Conservation (phyloP, 2,329 filamentous ascomycete species). For the Myriosclerotinia curreyana region DNA sequence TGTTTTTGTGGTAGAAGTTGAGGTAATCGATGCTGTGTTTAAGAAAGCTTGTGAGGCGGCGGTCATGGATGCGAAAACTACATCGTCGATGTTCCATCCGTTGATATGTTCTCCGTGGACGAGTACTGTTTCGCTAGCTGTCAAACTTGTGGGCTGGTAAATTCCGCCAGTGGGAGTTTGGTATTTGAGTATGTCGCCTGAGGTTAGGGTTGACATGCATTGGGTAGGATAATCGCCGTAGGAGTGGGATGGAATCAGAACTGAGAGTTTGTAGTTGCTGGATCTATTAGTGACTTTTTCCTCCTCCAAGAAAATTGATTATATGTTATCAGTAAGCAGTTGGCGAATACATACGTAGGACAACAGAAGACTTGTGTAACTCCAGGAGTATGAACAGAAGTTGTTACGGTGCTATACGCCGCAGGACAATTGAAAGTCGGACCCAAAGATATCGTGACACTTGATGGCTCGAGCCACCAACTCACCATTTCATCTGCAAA, state of each 20-base stretch:
- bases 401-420: conserved; percentile 13
- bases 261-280: conserved; percentile 13
- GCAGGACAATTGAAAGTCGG: conserved; percentile 16
- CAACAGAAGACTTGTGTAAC: conserved; percentile 19
- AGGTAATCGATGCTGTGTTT: neutral
- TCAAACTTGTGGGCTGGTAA: conserved; percentile 15
- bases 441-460: conserved; percentile 1
- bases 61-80: conserved; percentile 11
- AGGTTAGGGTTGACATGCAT: conserved; percentile 16
- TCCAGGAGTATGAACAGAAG: conserved; percentile 13
- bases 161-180: conserved; percentile 13
- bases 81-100: conserved; percentile 17
- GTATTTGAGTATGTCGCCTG: conserved; percentile 13
- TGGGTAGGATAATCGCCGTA: conserved; percentile 11
- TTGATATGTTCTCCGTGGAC: conserved; percentile 20
- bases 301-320: neutral
- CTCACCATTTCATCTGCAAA: conserved; percentile 13
- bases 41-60: neutral
- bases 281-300: neutral
- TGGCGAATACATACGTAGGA: conserved; percentile 9
- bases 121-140: neutral
- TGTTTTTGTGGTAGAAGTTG: neutral
- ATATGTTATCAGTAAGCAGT: neutral
- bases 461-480: conserved; percentile 19
- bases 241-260: neutral